Base-by-base conservation (phyloP, 192 early-diverging fungal species). In the Coemansia sp. region DNA sequence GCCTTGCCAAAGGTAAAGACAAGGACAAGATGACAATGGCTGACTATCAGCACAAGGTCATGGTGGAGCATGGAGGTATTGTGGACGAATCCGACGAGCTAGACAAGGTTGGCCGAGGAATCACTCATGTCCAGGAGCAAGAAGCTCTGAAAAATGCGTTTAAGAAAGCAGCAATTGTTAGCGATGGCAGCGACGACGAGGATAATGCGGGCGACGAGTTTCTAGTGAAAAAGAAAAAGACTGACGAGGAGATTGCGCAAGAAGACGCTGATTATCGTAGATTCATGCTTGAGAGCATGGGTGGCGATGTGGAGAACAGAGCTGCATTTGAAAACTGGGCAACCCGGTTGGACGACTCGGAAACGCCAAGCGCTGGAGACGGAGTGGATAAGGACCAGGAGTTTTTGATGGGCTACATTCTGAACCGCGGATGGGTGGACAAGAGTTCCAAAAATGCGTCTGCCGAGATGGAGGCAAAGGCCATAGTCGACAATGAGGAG, bases 391-490 rank as follows among this genome's bases (percentile, higher is more conserved):
- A 70, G 5, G 82, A 85, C 54, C 86, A 92, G 63, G 72, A 71
- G 37, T 97, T 97, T 67, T 74, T 97, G 79, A 92, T 95, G 90
- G 87, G 93, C 85, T 96, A 94, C 67, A 87, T 98, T 41, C 66
- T 98, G 68, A 98, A 94, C 71, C 91, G 92, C 70, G 93, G 95
- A 16, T 98, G 97, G 97, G 86, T 96, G 13, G 94, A 95, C 53
- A 93, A 93, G 67, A 85, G 85, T 9, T 80, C 83, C 39, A 85
- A 79, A n/a, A 83, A 77, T 45, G 64, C 84, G 0, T 86, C 91
- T 9, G 85, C 86, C 8, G 92, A 92, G 68, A 81, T 90, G 52
- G 90, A 94, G 56, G 79, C 71, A 47, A 73, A 72, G 61, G 63
- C 54, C 8, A 87, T 94, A 65, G 84, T 90, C 5, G 89, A 91